Base-by-base conservation (phyloP, 2,329 filamentous ascomycete genomes). In the Chaetomiaceae sp. region DNA sequence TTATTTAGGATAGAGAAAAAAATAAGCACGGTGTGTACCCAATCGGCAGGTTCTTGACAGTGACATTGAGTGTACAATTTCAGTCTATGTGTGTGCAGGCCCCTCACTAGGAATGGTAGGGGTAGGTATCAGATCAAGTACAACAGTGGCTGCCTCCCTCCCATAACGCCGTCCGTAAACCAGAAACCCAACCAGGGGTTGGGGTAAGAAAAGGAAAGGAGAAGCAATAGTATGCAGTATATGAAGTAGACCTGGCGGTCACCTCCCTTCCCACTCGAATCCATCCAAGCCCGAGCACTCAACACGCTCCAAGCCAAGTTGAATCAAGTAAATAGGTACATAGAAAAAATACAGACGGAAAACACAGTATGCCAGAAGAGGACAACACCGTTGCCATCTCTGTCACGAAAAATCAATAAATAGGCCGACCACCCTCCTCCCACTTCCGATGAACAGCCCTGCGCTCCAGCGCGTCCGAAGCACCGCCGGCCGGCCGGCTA, bases 371-470 rank as follows among this genome's bases (percentile, higher is more conserved):
- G 23, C n/a, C 4, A 20, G 15, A 5, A n/a, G 6, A 25, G 20
- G n/a, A 12, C 17, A n/a, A 22, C n/a, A 25, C 38, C 20, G 3
- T 22, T 27, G 25, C 25, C 38, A 14, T 37, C 33, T 17, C 17
- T 15, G 38, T 17, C 11, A 17, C 8, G 42, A 12, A 27, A 19
- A 25, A 51, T 55, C 44, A 65, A 31, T 64, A 65, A 56, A 64
- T 63, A 6, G 62, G 62, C 42, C 63, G n/a, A n/a, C n/a, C 46
- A 27, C 69, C 55, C 58, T 76, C 71, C 43, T 73, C 68, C 73
- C 72, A 75, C 56, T 70, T 74, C 53, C 62, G 60, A 33, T 63
- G 59, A 4, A 54, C 55, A 17, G 53, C 51, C 66, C 50, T 71
- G 33, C 59, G 51, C 47, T 69, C 65, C 29, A 48, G 45, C 47